Evolutionary conservation across 768 basidiomycete genomes (phyloP).

Genomic region (Phaffia australis): DNA sequence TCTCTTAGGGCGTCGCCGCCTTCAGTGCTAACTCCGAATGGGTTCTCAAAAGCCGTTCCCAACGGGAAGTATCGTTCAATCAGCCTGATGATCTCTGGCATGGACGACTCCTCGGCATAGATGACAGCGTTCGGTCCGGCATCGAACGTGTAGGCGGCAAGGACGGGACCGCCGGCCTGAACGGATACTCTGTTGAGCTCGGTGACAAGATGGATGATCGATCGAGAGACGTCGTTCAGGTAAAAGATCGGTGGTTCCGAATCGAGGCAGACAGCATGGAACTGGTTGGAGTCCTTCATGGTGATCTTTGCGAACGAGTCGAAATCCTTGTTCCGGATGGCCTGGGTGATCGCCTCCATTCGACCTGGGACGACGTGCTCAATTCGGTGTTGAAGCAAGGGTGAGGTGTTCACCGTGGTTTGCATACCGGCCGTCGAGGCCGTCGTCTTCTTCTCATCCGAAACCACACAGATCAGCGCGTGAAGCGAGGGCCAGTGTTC

Average conservation of each 20-base stretch:
- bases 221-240: conserved; percentile 91
- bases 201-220: conserved; percentile 81
- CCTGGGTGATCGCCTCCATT: conserved; percentile 69
- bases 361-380: conserved; percentile 70
- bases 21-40: conserved; percentile 48
- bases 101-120: conserved; percentile 66
- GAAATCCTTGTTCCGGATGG: conserved; percentile 72
- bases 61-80: conserved; percentile 82
- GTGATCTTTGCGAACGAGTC: conserved; percentile 80
- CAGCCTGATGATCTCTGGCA: conserved; percentile 64
- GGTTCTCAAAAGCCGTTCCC: conserved; percentile 61
- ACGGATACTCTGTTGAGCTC: conserved; percentile 80
- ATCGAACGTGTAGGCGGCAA: conserved; percentile 97
- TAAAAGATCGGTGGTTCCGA: conserved; percentile 98
- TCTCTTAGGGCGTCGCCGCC: conserved; percentile 44
- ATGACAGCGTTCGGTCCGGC: conserved; percentile 98
- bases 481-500: conserved; percentile 90
- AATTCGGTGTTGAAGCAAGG: conserved; percentile 81
- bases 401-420: conserved; percentile 82
- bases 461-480: conserved; percentile 94
- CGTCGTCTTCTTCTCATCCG: conserved; percentile 91
- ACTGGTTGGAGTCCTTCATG: conserved; percentile 96
- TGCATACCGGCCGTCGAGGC: conserved; percentile 96
- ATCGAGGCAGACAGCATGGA: conserved; percentile 95
- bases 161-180: conserved; percentile 49